phyloP scores from a whole-genome alignment of 208 protist species.

The Zelonia costaricensis region DNA sequence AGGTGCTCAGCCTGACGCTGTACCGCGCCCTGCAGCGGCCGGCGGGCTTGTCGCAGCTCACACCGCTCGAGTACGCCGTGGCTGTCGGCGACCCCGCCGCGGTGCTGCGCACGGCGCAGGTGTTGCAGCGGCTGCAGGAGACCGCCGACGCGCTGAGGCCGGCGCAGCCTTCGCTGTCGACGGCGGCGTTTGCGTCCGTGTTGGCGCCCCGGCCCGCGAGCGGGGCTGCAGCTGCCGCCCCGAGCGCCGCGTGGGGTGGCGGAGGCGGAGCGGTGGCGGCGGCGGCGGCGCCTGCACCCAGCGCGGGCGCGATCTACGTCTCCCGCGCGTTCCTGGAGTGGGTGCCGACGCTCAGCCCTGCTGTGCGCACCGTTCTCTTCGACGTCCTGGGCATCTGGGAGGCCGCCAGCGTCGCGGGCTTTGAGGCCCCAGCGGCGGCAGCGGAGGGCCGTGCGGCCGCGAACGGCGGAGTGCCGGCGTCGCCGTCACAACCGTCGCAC shows the following conservation, averaged over 20 bases:
- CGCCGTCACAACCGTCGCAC: background rate
- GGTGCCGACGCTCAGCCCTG: conserved; percentile 59
- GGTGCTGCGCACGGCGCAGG: conserved; percentile 58
- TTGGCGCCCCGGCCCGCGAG: background rate
- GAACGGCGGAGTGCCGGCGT: background rate
- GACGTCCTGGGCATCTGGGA: conserved; percentile 68
- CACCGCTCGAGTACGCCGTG: conserved; percentile 71
- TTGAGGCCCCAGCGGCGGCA: conserved; percentile 9
- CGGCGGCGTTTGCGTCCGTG: background rate
- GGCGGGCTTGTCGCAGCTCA: conserved; percentile 49
- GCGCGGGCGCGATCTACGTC: conserved; percentile 21
- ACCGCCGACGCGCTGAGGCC: conserved; percentile 8
- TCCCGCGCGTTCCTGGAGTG: conserved; percentile 46
- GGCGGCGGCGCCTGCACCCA: background rate
- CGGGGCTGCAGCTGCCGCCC: background rate
- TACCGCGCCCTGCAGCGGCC: conserved; percentile 42
- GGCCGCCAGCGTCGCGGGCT: conserved; percentile 50
- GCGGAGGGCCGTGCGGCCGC: background rate
- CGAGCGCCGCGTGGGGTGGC: conserved; percentile 3
- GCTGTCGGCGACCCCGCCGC: conserved; percentile 55
- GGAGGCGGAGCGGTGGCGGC: too few relatives aligned
- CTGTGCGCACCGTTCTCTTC: conserved; percentile 70
- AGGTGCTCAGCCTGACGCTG: conserved; percentile 36
- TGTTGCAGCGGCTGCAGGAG: conserved; percentile 51
- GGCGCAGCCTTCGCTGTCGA: background rate